Base-by-base conservation (phyloP, 148 eudicot species). In the Vaccinium darrowii region DNA sequence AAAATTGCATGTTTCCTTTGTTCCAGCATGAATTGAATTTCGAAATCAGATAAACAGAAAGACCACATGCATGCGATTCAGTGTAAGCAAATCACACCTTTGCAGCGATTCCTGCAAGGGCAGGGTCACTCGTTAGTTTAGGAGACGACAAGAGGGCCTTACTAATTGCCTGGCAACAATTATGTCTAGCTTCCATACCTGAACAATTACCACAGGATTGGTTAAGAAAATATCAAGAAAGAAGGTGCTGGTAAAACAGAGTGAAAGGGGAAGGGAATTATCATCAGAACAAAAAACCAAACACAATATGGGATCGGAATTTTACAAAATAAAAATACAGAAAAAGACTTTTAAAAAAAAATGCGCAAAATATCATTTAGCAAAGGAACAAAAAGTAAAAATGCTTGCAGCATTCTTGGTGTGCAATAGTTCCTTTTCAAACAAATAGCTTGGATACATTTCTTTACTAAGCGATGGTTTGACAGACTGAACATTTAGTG, bases 121-220 rank as follows among this genome's bases (percentile, higher is more conserved):
- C 86, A 75, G 94, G 88, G 79, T 96, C 95, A 84, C 87, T 85
- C 86, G 82, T 84, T 14, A 92, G 89, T 85, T 88, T 92, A 86
- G 85, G 88, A 12, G 93, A 94, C 57, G 79, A 86, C 5, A 86
- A 82, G 43, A 94, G 86, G 71, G 92, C 95, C 87, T 86, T 92
- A 81, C 84, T 84, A 82, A 93, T 88, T 78, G 98, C 92, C 86
- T 88, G 88, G 82, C 99, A 96, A 87, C 96, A 93, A 51, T 89
- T 91, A 84, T 94, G 87, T 84, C 96, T 90, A 84, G 92, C 89
- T 87, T 96, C 99, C 99, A 96, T 96, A 80, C 97, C 99, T 96
- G 92, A 65, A 76, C 60, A 67, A 25, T 76, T 30, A 33, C 11
- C 43, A 50, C 58, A 82, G 14, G 19, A 30, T 19, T 52, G 51